phyloP scores from a whole-genome alignment of 2,329 filamentous ascomycete genomes.

The Arthrobotrys conoides region DNA sequence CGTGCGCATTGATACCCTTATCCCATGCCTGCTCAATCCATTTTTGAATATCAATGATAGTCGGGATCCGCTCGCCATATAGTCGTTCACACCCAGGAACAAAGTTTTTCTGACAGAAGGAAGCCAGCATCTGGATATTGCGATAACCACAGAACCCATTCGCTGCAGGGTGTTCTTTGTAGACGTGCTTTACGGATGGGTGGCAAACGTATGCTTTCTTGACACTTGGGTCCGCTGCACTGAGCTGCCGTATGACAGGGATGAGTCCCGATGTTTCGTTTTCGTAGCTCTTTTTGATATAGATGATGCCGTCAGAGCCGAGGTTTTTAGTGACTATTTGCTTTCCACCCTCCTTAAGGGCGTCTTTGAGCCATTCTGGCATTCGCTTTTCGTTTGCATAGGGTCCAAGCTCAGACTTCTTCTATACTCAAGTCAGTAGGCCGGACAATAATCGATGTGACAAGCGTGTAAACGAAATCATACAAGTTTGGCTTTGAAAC shows the following conservation, averaged over 20 bases:
- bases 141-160: slow-evolving; percentile 95
- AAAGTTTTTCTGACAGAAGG: slow-evolving; percentile 77
- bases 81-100: slow-evolving; percentile 72
- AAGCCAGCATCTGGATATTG: slow-evolving; percentile 92
- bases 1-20: slow-evolving; percentile 80
- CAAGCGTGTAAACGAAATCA: not conserved
- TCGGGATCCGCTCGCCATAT: slow-evolving; percentile 73
- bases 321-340: slow-evolving; percentile 65
- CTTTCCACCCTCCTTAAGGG: slow-evolving; percentile 75
- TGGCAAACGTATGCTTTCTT: slow-evolving; percentile 84
- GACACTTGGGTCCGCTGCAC: slow-evolving; percentile 76
- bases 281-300: slow-evolving; percentile 67
- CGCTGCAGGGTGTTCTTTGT: slow-evolving; percentile 83
- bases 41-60: slow-evolving; percentile 86
- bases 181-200: slow-evolving; percentile 80
- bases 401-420: slow-evolving; percentile 77
- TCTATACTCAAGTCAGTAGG: slow-evolving; percentile 37
- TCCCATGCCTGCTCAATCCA: slow-evolving; percentile 92
- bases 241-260: slow-evolving; percentile 75
- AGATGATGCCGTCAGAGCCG: slow-evolving; percentile 23
- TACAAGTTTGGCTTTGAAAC: slow-evolving; percentile 43
- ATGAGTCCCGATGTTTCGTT: slow-evolving; percentile 73
- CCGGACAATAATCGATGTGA: too few species aligned
- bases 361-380: slow-evolving; percentile 77
- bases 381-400: slow-evolving; percentile 81